Evolutionary conservation across 768 basidiomycete species (phyloP).

Genomic region (Pisolithus tinctorius): DNA sequence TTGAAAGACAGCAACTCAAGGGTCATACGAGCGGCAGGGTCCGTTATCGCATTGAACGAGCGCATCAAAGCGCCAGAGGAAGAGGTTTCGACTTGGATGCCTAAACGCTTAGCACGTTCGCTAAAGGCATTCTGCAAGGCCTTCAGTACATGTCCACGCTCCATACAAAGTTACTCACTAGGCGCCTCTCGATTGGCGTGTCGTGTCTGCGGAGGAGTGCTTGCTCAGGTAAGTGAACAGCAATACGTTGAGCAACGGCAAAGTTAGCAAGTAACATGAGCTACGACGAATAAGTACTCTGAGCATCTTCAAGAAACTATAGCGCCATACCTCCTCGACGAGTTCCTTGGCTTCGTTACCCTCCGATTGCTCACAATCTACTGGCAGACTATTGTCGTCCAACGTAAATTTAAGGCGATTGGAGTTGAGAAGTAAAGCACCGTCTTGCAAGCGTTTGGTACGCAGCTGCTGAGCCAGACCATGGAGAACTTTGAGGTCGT

Average conservation of each 20-base stretch:
- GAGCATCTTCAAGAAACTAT: neutral
- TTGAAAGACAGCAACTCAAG: constrained; percentile 81
- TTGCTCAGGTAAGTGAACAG: constrained; percentile 92
- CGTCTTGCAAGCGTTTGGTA: constrained; percentile 67
- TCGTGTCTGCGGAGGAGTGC: constrained; percentile 96
- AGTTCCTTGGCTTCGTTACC: constrained; percentile 69
- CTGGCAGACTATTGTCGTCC: constrained; percentile 72
- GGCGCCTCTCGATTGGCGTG: constrained; percentile 81
- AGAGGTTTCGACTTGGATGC: constrained; percentile 73
- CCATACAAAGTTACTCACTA: constrained; percentile 43
- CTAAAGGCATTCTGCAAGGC: constrained; percentile 57
- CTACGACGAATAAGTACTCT: constrained; percentile 31
- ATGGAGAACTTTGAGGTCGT: constrained; percentile 68
- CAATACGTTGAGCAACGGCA: constrained; percentile 86
- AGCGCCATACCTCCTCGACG: constrained; percentile 73
- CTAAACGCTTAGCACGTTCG: constrained; percentile 78
- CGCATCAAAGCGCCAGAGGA: constrained; percentile 78
- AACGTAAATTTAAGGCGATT: constrained; percentile 70
- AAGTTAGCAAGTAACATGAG: constrained; percentile 94
- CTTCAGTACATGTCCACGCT: constrained; percentile 2
- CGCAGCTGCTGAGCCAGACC: constrained; percentile 69
- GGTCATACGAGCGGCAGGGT: constrained; percentile 69
- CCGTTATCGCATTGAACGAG: constrained; percentile 68
- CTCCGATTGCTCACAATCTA: constrained; percentile 66
- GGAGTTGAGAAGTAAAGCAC: constrained; percentile 67